Evolutionary conservation across 345 rosid species (phyloP).

Genomic region (Hibiscus trionum): DNA sequence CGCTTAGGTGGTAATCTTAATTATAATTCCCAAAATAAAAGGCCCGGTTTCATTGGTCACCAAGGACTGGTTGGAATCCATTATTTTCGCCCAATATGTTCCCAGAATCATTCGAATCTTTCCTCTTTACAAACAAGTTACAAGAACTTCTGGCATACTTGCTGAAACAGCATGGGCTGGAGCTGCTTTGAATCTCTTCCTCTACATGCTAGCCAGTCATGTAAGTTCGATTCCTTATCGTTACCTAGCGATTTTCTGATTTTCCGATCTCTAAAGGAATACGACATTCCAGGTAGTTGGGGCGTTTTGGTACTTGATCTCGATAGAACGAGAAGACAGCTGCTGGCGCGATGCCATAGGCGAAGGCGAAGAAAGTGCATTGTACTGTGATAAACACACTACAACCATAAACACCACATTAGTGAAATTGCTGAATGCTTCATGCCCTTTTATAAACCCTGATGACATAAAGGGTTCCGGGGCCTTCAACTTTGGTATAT

Average conservation of each 20-base stretch:
- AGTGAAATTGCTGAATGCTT: conserved; percentile 4
- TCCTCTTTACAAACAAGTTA: conserved; percentile 49
- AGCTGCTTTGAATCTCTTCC: conserved; percentile 38
- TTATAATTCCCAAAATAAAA: conserved; percentile 26
- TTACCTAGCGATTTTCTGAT: background rate
- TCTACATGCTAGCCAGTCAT: too few species aligned
- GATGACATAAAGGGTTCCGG: conserved; percentile 24
- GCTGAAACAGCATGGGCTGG: conserved; percentile 79
- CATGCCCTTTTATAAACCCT: conserved; percentile 36
- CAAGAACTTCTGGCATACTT: conserved; percentile 60
- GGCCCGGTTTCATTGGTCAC: conserved; percentile 38
- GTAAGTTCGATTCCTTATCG: conserved; percentile 24
- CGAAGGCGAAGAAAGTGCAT: background rate
- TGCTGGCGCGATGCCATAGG: conserved; percentile 51
- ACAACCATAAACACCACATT: background rate
- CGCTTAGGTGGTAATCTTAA: conserved; percentile 38
- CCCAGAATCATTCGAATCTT: conserved; percentile 49
- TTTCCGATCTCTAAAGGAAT: background rate
- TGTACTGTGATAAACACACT: conserved; percentile 26
- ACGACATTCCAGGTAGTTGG: conserved; percentile 47
- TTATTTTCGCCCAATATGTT: conserved; percentile 42
- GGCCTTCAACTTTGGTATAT: conserved; percentile 64
- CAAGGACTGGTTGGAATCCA: conserved; percentile 36
- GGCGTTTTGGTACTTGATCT: conserved; percentile 68
- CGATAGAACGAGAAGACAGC: conserved; percentile 47